Evolutionary conservation across 148 eudicot species (phyloP), one percentile per base, ranked within the genome.

Genomic region (Rhododendron henanense): DNA sequence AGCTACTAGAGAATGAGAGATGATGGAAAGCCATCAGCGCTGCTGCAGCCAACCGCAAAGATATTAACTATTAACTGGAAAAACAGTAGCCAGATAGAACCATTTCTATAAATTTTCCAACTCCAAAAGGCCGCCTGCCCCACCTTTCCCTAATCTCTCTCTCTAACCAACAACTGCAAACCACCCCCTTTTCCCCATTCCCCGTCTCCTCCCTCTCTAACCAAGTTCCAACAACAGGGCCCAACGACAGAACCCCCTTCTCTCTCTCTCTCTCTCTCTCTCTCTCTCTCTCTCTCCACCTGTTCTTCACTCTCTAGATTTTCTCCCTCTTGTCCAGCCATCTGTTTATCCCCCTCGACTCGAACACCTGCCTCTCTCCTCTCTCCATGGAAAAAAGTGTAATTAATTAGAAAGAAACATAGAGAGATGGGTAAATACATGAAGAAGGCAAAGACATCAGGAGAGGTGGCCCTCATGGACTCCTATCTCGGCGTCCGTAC

Each of bases 401-500:
- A 28, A 15, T 51, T 25, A 21, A 25, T 28, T 33, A 25, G 19
- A 6, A 3, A 84, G 18, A 13, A 0, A 25, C 41, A 6, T 35
- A 11, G 41, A 18, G 53, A 35, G 6, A 91, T 92, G 93, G 93
- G 93, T 2, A 91, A 91, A 78, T 91, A 89, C 85, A 86, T 81
- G 87, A 85, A 82, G 81, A 87, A 85, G 65, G 50, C 88, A 0
- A 87, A 85, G 67, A 63, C 89, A 8, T 50, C 83, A 33, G 67
- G 78, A 28, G 86, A 82, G 67, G 84, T 87, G 28, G 76, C 89
- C 0, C 87, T 63, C 73, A 85, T 84, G 83, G 90, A 88, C 69
- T 78, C 87, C 18, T 59, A 86, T 67, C 74, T 87, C 14, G 92
- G 93, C 0, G 93, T 91, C 5, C 81, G 85, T 2, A 91, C 93